phyloP scores from a whole-genome alignment of 768 basidiomycete species.

The Suillus sp. region DNA sequence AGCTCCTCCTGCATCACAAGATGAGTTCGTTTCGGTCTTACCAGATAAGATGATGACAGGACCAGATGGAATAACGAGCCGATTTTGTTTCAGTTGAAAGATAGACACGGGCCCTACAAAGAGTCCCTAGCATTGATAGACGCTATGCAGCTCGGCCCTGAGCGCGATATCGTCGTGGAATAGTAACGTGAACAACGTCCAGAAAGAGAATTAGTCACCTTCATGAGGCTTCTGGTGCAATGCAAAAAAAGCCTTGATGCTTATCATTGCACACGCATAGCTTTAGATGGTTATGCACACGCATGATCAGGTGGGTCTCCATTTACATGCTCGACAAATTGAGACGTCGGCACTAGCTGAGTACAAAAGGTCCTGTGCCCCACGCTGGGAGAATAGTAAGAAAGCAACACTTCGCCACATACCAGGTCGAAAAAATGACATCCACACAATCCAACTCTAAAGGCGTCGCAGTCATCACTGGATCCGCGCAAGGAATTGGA shows the following conservation, averaged over 20 bases:
- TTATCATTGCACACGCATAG: not conserved
- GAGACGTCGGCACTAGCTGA: not conserved
- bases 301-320: not conserved
- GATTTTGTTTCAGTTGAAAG: not conserved
- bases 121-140: not conserved
- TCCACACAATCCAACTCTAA: slow-evolving; percentile 18
- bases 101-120: not conserved
- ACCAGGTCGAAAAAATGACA: not conserved
- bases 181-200: not conserved
- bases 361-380: not conserved
- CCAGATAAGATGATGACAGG: not conserved
- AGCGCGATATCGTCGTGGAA: not conserved
- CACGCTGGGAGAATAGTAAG: not conserved
- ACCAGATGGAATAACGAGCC: not conserved
- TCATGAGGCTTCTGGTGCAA: not conserved
- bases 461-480: slow-evolving; percentile 35
- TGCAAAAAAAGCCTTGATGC: not conserved
- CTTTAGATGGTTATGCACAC: not conserved
- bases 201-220: not conserved
- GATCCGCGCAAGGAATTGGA: slow-evolving; percentile 37
- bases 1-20: not conserved
- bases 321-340: not conserved
- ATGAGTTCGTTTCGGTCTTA: not conserved
- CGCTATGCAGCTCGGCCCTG: not conserved
- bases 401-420: not conserved